Base-by-base conservation (phyloP, 2,329 filamentous ascomycete species). In the Shiraia sp. region DNA sequence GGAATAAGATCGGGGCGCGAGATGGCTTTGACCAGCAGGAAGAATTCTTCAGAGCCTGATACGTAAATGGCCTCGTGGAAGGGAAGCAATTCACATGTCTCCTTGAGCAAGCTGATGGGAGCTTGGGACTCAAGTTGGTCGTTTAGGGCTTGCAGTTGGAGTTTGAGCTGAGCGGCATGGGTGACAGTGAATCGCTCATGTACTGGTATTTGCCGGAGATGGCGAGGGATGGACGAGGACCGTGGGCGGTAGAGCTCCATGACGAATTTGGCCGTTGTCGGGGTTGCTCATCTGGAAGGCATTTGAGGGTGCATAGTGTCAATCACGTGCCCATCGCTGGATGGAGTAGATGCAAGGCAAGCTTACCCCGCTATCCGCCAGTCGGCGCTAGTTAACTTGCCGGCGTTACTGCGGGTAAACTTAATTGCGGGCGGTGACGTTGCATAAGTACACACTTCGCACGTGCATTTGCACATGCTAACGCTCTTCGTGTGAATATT, bases 61-160 rank as follows among this genome's bases (percentile, higher is more conserved):
- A 60, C 35, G 27, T 59, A 59, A 22, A 53, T 36, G 4, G 38
- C 25, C 8, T 45, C 42, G 23, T 42, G 36, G 34, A 41, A 46
- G 3, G 49, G 40, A 3, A 34, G 47, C 17, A 30, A 14, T 24
- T 39, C 22, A 4, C 38, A 47, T 10, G 47, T 43, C n/a, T 44
- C 32, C 6, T 27, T 10, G 4, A 49, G 28, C 25, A 9, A 31
- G 6, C 29, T 12, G 16, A 43, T 28, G 23, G 47, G 41, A 19
- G 42, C 37, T 10, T 32, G 13, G 13, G 32, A 31, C 15, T 17
- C 10, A 42, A 48, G 35, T 8, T 42, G 36, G 28, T 50, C 34
- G 32, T 55, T 49, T 32, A 63, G 48, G 10, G 55, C 55, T 27
- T 57, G 56, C 7, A 63, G 45, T 30, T 39, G 45, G 24, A 51